phyloP scores from a whole-genome alignment of 2,329 filamentous ascomycete species.

The Hortaea werneckii region DNA sequence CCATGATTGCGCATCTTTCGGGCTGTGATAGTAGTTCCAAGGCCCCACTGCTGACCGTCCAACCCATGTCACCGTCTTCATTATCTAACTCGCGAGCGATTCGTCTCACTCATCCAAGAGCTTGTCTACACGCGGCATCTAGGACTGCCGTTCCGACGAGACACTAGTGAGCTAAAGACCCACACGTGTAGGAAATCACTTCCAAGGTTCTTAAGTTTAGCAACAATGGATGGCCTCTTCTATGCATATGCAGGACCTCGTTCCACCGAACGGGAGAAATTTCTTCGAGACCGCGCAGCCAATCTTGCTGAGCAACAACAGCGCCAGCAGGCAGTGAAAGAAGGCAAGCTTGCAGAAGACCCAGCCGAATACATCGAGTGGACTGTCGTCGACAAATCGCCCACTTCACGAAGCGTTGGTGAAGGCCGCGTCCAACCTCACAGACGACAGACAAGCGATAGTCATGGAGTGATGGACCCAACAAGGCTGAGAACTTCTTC shows the following conservation, averaged over 20 bases:
- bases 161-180: no score
- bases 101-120: no score
- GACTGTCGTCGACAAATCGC: not conserved
- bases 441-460: not conserved
- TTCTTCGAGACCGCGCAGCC: constrained; percentile 8
- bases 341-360: not conserved
- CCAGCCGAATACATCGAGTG: constrained; percentile 4
- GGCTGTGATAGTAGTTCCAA: no score
- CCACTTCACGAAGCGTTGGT: not conserved
- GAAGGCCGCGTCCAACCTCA: not conserved
- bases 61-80: no score
- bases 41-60: no score
- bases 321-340: not conserved
- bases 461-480: constrained; percentile 6
- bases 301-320: constrained; percentile 6
- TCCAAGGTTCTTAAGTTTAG: not conserved
- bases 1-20: no score
- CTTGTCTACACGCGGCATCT: no score
- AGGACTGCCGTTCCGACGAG: no score
- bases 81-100: no score
- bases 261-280: constrained; percentile 11
- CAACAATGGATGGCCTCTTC: constrained; percentile 7
- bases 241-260: constrained; percentile 12
- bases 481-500: constrained; percentile 1
- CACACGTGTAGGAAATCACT: not conserved